Evolutionary conservation across 345 rosid species (phyloP).

Genomic region (Aethionema arabicum): DNA sequence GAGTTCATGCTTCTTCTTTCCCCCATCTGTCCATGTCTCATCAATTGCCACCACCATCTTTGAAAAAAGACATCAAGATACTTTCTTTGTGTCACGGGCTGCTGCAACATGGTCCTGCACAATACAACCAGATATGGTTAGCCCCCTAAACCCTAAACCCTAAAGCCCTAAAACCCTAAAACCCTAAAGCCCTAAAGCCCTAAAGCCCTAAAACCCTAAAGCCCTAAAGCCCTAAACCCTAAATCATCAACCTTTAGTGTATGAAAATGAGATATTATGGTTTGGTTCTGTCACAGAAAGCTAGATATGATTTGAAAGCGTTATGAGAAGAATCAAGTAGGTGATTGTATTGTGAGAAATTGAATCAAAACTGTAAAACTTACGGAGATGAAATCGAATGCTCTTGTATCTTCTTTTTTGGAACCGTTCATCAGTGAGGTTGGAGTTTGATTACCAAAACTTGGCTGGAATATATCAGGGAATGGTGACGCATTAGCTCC

Average conservation of each 20-base stretch:
- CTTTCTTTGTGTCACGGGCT: constrained; percentile 74
- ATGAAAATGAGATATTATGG: constrained; percentile 7
- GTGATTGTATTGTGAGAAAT: not conserved
- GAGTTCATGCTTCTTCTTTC: constrained; percentile 1
- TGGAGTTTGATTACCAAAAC: constrained; percentile 56
- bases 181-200: no score
- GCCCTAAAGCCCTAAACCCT: no score
- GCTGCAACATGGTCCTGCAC: constrained; percentile 83
- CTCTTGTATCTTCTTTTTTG: constrained; percentile 82
- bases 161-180: no score
- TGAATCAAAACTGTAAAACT: constrained; percentile 39
- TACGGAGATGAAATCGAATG: constrained; percentile 95
- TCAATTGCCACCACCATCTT: constrained; percentile 5
- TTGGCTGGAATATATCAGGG: constrained; percentile 89
- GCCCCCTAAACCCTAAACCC: no score
- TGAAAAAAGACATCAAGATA: constrained; percentile 32
- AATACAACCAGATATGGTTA: constrained; percentile 28
- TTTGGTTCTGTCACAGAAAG: not conserved
- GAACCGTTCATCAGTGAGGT: constrained; percentile 53
- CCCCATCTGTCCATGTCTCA: constrained; percentile 23
- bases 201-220: no score
- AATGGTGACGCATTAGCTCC: constrained; percentile 55
- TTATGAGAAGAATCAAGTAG: not conserved
- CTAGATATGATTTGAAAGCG: not conserved
- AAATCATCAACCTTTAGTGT: constrained; percentile 6